Evolutionary conservation across 345 rosid genomes (phyloP), one percentile per base, ranked within the genome.

Genomic region (Salix suchowensis): DNA sequence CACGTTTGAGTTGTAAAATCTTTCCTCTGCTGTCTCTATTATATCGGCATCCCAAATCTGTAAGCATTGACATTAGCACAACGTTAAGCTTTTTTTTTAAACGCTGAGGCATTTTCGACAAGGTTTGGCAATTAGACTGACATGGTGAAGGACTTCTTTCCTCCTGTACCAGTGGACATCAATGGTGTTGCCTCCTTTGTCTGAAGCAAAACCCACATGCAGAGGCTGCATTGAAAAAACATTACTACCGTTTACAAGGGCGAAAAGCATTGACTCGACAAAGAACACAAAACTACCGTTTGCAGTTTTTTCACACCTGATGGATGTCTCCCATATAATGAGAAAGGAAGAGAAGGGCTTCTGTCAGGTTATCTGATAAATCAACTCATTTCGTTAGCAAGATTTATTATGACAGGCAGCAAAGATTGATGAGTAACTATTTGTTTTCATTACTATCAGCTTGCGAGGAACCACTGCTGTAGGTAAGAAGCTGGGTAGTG

Each of bases 291-390:
- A 11, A 44, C 19, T 58, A 10, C 19, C 8, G 52, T 4, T 40
- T 13, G 36, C 28, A 61, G 37, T 26, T 30, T 9, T 72, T 2
- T 9, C 18, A 30, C 84, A 90, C 96, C 94, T 92, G 97, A 82
- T 95, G 98, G 73, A 93, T 88, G 78, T 94, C 98, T 55, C 97
- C 98, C 83, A 91, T 74, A 77, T 91, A 90, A 88, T 94, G 98
- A 55, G 96, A 88, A 36, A 93, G 87, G 78, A 93, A 95, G 74
- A 92, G 91, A 42, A 95, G 88, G n/a, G 97, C 92, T 82, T 93
- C 94, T 5, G 97, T 93, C 75, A 91, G 92, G 82, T 95, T 95
- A 82, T 93, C 98, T 93, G 83, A 76, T 32, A 52, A 60, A 36
- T 48, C 55, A 67, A 7, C 5, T 19, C 32, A 24, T 55, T 16